These are phyloP conservation scores for Phaeosphaeria sp. DNA, from an alignment of 2,329 filamentous ascomycete genomes.

Conservation along the genomic window DNA sequence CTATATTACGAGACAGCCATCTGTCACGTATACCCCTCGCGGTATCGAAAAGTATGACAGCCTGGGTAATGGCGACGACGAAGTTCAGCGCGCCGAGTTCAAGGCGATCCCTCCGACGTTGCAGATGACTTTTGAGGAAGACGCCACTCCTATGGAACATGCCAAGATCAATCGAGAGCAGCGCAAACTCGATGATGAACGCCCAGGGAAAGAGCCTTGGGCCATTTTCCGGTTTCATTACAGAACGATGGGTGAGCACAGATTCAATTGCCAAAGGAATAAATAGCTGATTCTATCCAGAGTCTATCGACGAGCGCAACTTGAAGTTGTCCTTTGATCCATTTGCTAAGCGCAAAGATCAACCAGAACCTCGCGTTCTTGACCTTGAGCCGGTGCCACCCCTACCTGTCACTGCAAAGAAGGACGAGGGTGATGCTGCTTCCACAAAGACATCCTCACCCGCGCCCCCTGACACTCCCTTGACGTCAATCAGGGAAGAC, in stretches of 20 bases:
- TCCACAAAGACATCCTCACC: constrained; percentile 20
- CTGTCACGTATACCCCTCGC: constrained; percentile 17
- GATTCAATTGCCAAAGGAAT: not conserved
- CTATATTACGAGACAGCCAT: constrained; percentile 29
- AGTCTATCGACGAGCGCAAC: constrained; percentile 15
- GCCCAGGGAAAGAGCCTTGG: constrained; percentile 47
- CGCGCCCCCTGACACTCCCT: constrained; percentile 7
- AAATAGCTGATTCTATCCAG: constrained; percentile 15
- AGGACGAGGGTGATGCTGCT: constrained; percentile 13
- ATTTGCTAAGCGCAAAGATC: constrained; percentile 5
- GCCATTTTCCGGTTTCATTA: constrained; percentile 52
- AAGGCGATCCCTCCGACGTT: constrained; percentile 26
- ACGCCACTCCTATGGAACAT: constrained; percentile 18
- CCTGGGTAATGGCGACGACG: not conserved
- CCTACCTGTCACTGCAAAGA: constrained; percentile 10
- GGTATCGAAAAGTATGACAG: constrained; percentile 19
- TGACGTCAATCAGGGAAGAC: constrained; percentile 6
- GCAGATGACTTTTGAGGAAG: constrained; percentile 28
- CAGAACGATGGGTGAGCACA: constrained; percentile 33
- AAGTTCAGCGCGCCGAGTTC: constrained; percentile 10
- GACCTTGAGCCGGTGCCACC: constrained; percentile 22
- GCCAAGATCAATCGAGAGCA: constrained; percentile 7
- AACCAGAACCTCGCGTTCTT: constrained; percentile 13
- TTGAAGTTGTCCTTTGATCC: constrained; percentile 17
- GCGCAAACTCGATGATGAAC: constrained; percentile 19